These are phyloP conservation scores for Colletotrichum theobromicola DNA, from an alignment of 2,329 filamentous ascomycete species.

Conservation along the genomic window DNA sequence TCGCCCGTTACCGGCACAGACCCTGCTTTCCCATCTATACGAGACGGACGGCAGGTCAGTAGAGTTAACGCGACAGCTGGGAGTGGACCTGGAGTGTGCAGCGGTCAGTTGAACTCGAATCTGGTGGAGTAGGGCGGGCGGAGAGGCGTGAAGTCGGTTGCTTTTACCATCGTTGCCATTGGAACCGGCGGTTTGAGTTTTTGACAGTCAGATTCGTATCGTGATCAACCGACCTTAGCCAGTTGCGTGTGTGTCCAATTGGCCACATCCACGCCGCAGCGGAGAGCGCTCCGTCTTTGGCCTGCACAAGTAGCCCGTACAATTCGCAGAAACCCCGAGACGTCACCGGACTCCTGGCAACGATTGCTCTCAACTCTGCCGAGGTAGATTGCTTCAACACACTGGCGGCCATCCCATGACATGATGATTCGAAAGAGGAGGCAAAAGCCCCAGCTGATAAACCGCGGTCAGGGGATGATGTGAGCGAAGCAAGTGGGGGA, in stretches of 20 bases:
- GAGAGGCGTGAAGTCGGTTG: neutral
- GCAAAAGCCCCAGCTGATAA: neutral
- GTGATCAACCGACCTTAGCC: neutral
- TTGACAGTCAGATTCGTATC: neutral
- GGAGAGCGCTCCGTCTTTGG: neutral
- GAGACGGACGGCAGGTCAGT: neutral
- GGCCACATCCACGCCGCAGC: neutral
- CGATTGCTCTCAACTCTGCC: neutral
- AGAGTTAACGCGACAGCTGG: neutral
- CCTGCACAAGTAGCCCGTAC: neutral
- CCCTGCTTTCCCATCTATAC: conserved; percentile 3
- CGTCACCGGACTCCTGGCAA: neutral
- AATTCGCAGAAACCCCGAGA: neutral
- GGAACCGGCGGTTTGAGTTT: neutral
- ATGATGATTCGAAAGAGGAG: neutral
- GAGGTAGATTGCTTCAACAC: neutral
- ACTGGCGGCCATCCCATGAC: neutral
- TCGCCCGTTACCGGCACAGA: neutral
- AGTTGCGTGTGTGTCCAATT: neutral
- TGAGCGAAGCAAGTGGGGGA: neutral
- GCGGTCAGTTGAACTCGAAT: neutral
- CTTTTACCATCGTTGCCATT: neutral
- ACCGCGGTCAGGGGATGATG: neutral
- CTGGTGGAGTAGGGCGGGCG: neutral
- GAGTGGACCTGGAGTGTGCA: neutral